Percentiles rank a stretch among this genome's conserved stretches.
These are phyloP conservation scores for Psidium friedrichsthalianum DNA, from an alignment of 345 rosid genomes.

Conservation along the genomic window DNA sequence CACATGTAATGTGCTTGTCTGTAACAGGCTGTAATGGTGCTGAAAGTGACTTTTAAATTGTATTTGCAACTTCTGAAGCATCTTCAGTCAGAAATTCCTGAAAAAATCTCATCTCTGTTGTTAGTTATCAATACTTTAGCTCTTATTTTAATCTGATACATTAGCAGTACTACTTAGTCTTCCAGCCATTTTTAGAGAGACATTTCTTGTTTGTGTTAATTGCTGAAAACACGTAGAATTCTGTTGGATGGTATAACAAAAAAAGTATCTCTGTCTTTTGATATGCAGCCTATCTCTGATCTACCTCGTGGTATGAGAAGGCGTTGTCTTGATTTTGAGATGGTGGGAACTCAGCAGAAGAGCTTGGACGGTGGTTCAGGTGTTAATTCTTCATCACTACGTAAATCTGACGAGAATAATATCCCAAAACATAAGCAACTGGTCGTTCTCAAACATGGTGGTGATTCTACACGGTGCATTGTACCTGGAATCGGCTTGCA, in stretches of 20 bases:
- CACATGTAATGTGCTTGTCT: neutral
- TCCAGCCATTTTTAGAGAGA: neutral
- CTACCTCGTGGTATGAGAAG: conserved; percentile 80
- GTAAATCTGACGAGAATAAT: conserved; percentile 14
- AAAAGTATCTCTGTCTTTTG: neutral
- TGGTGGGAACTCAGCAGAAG: conserved; percentile 45
- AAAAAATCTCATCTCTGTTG: neutral
- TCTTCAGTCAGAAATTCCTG: neutral
- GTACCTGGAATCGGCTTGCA: conserved; percentile 95
- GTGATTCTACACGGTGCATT: conserved; percentile 38
- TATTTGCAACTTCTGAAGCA: neutral
- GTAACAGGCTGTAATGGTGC: neutral
- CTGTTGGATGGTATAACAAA: neutral
- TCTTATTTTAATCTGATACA: neutral
- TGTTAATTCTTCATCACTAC: conserved; percentile 16
- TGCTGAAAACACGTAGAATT: neutral
- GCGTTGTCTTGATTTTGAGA: conserved; percentile 92
- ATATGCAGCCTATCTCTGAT: conserved; percentile 37
- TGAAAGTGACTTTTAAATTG: neutral
- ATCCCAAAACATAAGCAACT: conserved; percentile 19
- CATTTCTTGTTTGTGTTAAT: neutral
- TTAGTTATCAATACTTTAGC: neutral
- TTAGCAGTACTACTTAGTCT: neutral
- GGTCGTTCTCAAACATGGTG: conserved; percentile 25
- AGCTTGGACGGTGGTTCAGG: conserved; percentile 17